These are phyloP conservation scores for Gaultheria prostrata DNA, from an alignment of 148 eudicot species.

Conservation along the genomic window DNA sequence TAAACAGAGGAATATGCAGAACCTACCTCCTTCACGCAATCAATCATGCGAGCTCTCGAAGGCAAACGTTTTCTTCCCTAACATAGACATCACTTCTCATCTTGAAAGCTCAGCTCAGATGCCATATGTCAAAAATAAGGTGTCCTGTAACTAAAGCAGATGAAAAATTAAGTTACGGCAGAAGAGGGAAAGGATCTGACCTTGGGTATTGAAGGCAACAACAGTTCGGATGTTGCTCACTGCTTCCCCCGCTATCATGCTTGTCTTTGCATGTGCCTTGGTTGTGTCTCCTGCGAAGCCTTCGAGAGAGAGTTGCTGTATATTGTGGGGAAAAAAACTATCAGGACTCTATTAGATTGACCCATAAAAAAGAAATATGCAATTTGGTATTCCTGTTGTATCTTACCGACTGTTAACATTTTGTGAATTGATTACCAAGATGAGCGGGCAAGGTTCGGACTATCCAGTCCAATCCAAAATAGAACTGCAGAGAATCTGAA, in stretches of 20 bases:
- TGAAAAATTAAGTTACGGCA: no score
- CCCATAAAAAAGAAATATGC: no score
- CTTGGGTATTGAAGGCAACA: slow-evolving; percentile 97
- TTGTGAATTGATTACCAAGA: neutral
- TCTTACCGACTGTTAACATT: neutral
- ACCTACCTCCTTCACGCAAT: no score
- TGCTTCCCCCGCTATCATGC: slow-evolving; percentile 99
- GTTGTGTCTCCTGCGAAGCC: slow-evolving; percentile 99
- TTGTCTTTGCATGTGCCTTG: slow-evolving; percentile 96
- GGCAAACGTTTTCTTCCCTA: no score
- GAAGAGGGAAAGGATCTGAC: slow-evolving; percentile 71
- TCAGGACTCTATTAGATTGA: neutral
- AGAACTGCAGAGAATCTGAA: neutral
- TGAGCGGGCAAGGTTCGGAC: neutral
- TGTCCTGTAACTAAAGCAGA: no score
- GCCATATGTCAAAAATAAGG: no score
- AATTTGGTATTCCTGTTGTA: neutral
- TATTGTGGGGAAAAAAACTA: slow-evolving; percentile 5
- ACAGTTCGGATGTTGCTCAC: slow-evolving; percentile 97
- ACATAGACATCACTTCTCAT: no score
- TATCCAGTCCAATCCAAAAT: neutral
- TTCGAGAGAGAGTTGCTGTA: slow-evolving; percentile 91
- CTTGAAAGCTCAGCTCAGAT: no score
- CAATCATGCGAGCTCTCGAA: no score
- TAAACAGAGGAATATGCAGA: no score